Evolutionary conservation across 1,284 basidiomycete genomes (phyloP).

Genomic region (Cryptococcus depauperatus): DNA sequence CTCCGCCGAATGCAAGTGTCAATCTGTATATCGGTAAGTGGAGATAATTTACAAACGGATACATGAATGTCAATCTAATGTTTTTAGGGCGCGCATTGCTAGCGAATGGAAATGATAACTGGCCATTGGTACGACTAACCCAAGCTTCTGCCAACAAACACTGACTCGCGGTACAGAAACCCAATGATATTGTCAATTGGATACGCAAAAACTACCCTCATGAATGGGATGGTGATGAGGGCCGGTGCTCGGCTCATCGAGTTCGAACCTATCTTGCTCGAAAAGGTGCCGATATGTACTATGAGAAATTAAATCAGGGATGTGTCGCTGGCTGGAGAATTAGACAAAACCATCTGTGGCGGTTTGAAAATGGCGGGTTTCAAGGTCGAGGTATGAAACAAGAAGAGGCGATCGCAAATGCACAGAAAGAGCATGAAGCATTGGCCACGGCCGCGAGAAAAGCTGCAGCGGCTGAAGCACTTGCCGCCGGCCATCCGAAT

Average conservation of each 20-base stretch:
- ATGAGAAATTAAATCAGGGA: conserved; percentile 43
- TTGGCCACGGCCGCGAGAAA: conserved; percentile 36
- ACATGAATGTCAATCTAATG: background rate
- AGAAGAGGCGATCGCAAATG: conserved; percentile 38
- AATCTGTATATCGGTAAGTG: conserved; percentile 41
- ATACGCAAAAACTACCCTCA: conserved; percentile 42
- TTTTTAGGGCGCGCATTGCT: conserved; percentile 36
- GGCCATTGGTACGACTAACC: conserved; percentile 31
- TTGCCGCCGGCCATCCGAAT: conserved; percentile 40
- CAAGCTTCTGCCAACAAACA: background rate
- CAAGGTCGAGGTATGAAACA: conserved; percentile 44
- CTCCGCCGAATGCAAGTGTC: conserved; percentile 42
- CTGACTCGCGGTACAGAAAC: conserved; percentile 29
- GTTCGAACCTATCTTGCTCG: conserved; percentile 42
- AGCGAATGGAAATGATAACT: conserved; percentile 43
- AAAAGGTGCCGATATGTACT: conserved; percentile 45
- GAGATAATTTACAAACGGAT: background rate
- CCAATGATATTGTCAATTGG: conserved; percentile 44
- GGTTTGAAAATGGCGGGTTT: conserved; percentile 42
- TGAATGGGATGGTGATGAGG: conserved; percentile 44
- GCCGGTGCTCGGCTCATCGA: conserved; percentile 41
- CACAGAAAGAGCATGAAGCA: conserved; percentile 36
- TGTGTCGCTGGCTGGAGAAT: conserved; percentile 42
- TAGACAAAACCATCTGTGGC: conserved; percentile 42
- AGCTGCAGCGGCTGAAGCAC: conserved; percentile 37